Conservation (phyloP, 495 filamentous ascomycete genomes). For the Friedmanniomyces simplex region DNA sequence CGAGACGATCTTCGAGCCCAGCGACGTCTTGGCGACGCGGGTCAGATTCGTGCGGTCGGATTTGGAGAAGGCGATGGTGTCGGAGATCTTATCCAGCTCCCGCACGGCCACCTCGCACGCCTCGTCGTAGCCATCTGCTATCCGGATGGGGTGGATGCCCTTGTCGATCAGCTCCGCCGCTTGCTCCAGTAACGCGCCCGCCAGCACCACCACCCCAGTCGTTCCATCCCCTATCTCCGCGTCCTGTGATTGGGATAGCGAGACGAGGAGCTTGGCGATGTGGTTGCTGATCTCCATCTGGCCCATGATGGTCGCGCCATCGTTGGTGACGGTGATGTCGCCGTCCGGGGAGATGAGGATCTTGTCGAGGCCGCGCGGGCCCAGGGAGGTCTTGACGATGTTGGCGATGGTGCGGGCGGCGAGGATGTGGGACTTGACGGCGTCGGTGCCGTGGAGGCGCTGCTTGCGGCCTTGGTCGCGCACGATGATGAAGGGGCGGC, state of each 20-base stretch:
- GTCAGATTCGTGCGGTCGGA: constrained; percentile 71
- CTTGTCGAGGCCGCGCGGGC: constrained; percentile 94
- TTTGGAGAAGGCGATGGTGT: constrained; percentile 72
- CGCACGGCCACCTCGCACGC: constrained; percentile 93
- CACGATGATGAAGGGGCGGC: constrained; percentile 94
- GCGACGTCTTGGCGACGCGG: constrained; percentile 88
- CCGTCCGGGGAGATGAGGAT: constrained; percentile 98
- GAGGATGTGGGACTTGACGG: constrained; percentile 94
- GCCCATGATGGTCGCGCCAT: constrained; percentile 91
- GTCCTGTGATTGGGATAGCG: constrained; percentile 98
- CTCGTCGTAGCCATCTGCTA: constrained; percentile 95
- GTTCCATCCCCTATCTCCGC: constrained; percentile 99
- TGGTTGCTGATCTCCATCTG: constrained; percentile 99
- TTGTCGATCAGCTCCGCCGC: constrained; percentile 99
- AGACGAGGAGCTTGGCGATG: constrained; percentile 90
- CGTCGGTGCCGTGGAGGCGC: constrained; percentile 89
- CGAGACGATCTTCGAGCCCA: constrained; percentile 98
- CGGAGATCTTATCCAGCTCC: constrained; percentile 86
- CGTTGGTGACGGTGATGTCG: constrained; percentile 98
- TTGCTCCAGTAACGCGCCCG: constrained; percentile 89
- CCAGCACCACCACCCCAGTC: constrained; percentile 93
- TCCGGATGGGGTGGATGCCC: constrained; percentile 95
- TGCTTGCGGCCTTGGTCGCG: constrained; percentile 99
- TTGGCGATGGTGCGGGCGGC: constrained; percentile 91
- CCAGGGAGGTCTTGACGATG: constrained; percentile 95